These are phyloP conservation scores for Nothomitra cinnamomea DNA, from an alignment of 2,329 filamentous ascomycete genomes.

Conservation along the genomic window DNA sequence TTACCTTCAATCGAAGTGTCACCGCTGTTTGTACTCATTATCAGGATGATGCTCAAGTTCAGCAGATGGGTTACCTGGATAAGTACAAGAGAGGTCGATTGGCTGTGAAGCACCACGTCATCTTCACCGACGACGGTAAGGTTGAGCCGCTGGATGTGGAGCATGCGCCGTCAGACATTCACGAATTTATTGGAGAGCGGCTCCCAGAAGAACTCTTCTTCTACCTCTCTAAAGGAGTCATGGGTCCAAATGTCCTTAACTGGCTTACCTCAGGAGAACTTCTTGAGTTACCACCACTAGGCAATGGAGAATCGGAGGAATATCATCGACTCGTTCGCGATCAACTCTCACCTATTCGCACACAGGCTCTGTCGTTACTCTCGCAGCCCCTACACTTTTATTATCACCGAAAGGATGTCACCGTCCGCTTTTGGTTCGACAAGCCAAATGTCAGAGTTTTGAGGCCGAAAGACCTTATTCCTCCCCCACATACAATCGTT, in stretches of 20 bases:
- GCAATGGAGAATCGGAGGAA: conserved; percentile 61
- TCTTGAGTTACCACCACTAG: conserved; percentile 65
- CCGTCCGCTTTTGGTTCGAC: conserved; percentile 72
- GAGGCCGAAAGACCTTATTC: conserved; percentile 31
- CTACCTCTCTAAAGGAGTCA: conserved; percentile 70
- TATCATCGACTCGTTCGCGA: conserved; percentile 66
- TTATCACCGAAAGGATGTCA: conserved; percentile 64
- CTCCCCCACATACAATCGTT: conserved; percentile 35
- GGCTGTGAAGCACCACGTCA: conserved; percentile 74
- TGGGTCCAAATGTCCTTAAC: conserved; percentile 62
- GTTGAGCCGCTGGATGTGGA: conserved; percentile 59
- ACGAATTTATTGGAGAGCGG: conserved; percentile 79
- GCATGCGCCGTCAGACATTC: conserved; percentile 62
- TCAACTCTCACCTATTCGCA: conserved; percentile 56
- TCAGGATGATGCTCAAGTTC: conserved; percentile 57
- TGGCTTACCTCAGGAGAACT: conserved; percentile 71
- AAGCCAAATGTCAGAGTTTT: conserved; percentile 44
- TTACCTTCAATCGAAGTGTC: conserved; percentile 47
- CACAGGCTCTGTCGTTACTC: conserved; percentile 60
- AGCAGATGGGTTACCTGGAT: conserved; percentile 61
- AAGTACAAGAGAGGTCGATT: conserved; percentile 75
- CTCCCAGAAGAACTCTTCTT: conserved; percentile 80
- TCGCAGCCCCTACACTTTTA: conserved; percentile 60
- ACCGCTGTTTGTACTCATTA: conserved; percentile 59
- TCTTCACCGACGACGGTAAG: conserved; percentile 61